These are phyloP conservation scores for Coelastrella sp. DNA, from an alignment of 139 green algal genomes.

Conservation along the genomic window DNA sequence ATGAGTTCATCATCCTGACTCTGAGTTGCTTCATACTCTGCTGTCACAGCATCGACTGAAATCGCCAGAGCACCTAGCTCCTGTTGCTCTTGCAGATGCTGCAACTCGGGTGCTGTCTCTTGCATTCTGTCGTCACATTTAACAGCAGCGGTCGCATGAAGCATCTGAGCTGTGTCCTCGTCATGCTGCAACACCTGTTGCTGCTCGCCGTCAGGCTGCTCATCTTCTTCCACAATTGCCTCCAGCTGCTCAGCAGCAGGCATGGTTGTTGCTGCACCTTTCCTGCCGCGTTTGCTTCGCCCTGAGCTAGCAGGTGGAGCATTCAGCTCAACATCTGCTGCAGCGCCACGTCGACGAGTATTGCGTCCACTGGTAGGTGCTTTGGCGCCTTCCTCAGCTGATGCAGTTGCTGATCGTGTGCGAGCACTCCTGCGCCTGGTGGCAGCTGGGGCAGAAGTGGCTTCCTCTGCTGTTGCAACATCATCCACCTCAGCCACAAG, in stretches of 20 bases:
- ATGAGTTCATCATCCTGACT: too few species aligned
- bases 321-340: background rate
- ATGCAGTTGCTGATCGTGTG: background rate
- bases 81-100: too few species aligned
- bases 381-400: background rate
- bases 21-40: too few species aligned
- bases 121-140: too few species aligned
- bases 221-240: conserved; percentile 19
- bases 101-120: too few species aligned
- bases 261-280: background rate
- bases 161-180: background rate
- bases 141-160: background rate
- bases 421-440: background rate
- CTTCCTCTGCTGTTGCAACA: background rate
- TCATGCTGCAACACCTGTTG: background rate
- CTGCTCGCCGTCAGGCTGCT: background rate
- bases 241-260: conserved; percentile 2
- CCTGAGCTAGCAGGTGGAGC: background rate
- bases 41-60: too few species aligned
- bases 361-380: background rate
- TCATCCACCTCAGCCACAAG: background rate
- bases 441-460: background rate
- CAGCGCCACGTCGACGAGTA: background rate
- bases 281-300: background rate
- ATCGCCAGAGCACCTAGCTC: too few species aligned